phyloP scores from a whole-genome alignment of 2,329 filamentous ascomycete genomes.

The Orbilia oligospora region DNA sequence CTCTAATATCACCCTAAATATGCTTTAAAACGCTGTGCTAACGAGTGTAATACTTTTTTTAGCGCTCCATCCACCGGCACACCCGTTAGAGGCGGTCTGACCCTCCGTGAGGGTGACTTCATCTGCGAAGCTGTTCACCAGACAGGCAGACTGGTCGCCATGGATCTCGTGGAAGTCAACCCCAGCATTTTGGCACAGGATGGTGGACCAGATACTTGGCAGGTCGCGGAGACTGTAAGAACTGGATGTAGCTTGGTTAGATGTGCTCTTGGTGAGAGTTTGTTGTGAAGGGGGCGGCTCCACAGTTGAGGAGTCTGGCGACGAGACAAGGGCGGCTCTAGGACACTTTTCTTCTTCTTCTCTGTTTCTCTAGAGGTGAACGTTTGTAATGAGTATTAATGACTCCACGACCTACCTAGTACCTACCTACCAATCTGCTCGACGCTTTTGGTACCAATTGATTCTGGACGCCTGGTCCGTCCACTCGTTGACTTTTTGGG shows the following conservation, averaged over 20 bases:
- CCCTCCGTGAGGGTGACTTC: constrained; percentile 94
- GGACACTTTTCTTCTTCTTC: neutral
- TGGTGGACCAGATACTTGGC: constrained; percentile 73
- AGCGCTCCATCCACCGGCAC: constrained; percentile 95
- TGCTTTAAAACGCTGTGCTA: neutral
- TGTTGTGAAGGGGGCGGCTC: constrained; percentile 73
- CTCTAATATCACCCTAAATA: neutral
- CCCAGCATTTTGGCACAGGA: constrained; percentile 66
- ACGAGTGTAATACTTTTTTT: neutral
- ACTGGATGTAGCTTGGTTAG: constrained; percentile 92
- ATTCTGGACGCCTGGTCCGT: constrained; percentile 14
- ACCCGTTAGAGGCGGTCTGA: constrained; percentile 91
- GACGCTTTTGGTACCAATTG: neutral
- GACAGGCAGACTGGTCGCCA: constrained; percentile 82
- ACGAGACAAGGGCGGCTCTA: neutral
- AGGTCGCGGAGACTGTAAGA: constrained; percentile 79
- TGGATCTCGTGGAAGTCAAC: constrained; percentile 75
- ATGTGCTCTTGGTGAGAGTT: constrained; percentile 90
- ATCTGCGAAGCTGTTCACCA: constrained; percentile 90
- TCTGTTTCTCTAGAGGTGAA: neutral
- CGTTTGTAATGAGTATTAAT: constrained; percentile 30
- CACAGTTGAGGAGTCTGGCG: too few species aligned
- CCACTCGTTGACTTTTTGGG: neutral
- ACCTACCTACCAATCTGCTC: neutral
- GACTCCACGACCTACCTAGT: too few species aligned